These are phyloP conservation scores for Helotiales sp. DNA, from an alignment of 2,329 filamentous ascomycete genomes.

Conservation along the genomic window DNA sequence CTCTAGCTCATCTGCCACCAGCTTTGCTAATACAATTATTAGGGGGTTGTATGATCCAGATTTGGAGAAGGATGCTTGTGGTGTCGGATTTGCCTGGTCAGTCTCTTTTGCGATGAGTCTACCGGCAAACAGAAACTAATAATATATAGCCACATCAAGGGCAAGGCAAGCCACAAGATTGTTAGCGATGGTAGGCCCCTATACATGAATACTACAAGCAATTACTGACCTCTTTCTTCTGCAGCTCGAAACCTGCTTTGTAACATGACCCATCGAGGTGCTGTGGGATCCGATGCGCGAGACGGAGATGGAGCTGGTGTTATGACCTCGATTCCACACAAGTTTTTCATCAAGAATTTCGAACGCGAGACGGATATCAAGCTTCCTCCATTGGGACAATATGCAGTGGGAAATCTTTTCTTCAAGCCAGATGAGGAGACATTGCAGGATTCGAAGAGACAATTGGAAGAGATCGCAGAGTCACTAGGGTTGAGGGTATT, in stretches of 20 bases:
- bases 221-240: slow-evolving; percentile 35
- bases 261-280: slow-evolving; percentile 99
- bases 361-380: slow-evolving; percentile 85
- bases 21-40: slow-evolving; percentile 11
- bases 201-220: slow-evolving; percentile 2
- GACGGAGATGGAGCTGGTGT: slow-evolving; percentile 98
- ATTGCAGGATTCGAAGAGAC: slow-evolving; percentile 84
- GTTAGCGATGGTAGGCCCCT: slow-evolving; percentile 80
- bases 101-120: slow-evolving; percentile 35
- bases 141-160: slow-evolving; percentile 82
- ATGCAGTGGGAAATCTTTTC: slow-evolving; percentile 96
- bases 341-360: slow-evolving; percentile 98
- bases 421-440: slow-evolving; percentile 96
- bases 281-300: slow-evolving; percentile 94
- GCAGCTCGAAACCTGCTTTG: slow-evolving; percentile 88
- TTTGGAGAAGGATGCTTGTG: slow-evolving; percentile 98
- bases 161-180: slow-evolving; percentile 95
- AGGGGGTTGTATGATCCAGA: slow-evolving; percentile 91
- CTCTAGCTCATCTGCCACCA: background rate
- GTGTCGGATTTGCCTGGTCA: slow-evolving; percentile 98
- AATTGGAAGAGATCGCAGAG: slow-evolving; percentile 92
- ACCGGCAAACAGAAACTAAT: slow-evolving; percentile 23
- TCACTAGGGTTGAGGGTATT: slow-evolving; percentile 85
- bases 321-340: slow-evolving; percentile 98
- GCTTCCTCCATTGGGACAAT: slow-evolving; percentile 86